Conservation (phyloP, 768 basidiomycete genomes). For the Polyporus arcularius region DNA sequence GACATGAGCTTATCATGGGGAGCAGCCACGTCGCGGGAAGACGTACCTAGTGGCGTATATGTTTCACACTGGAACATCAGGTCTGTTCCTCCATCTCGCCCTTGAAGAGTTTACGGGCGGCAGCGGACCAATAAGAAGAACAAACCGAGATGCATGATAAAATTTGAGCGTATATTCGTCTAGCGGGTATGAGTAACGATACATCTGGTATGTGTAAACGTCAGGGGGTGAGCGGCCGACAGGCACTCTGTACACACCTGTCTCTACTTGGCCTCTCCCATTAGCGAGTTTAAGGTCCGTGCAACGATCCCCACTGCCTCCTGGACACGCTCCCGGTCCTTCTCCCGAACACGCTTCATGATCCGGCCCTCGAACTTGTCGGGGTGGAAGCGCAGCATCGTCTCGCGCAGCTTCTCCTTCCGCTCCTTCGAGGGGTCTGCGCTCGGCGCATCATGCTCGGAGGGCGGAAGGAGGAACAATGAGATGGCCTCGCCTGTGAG, state of each 20-base stretch:
- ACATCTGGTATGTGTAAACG: too few relatives aligned
- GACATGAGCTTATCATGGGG: too few relatives aligned
- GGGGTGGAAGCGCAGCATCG: slow-evolving; percentile 74
- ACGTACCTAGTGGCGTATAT: too few relatives aligned
- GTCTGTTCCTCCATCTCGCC: too few relatives aligned
- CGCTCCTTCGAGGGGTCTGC: slow-evolving; percentile 41
- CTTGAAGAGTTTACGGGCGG: too few relatives aligned
- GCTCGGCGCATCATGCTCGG: not conserved
- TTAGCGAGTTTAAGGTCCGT: slow-evolving; percentile 57
- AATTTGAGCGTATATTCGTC: too few relatives aligned
- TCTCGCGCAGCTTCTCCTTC: slow-evolving; percentile 66
- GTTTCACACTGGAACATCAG: too few relatives aligned
- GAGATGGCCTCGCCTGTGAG: slow-evolving; percentile 58
- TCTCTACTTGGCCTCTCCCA: slow-evolving; percentile 34
- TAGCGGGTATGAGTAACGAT: too few relatives aligned
- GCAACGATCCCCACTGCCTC: slow-evolving; percentile 68
- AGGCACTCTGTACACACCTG: not conserved
- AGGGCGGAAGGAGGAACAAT: slow-evolving; percentile 52
- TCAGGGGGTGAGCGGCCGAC: too few relatives aligned
- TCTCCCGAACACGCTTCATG: slow-evolving; percentile 49
- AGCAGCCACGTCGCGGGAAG: too few relatives aligned
- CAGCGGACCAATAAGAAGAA: too few relatives aligned
- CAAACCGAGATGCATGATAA: too few relatives aligned
- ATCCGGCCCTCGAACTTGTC: slow-evolving; percentile 82
- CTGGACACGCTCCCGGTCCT: slow-evolving; percentile 50